Evolutionary conservation across 352 stramenopile species (phyloP).

Genomic region (Globisporangium sylvaticum): DNA sequence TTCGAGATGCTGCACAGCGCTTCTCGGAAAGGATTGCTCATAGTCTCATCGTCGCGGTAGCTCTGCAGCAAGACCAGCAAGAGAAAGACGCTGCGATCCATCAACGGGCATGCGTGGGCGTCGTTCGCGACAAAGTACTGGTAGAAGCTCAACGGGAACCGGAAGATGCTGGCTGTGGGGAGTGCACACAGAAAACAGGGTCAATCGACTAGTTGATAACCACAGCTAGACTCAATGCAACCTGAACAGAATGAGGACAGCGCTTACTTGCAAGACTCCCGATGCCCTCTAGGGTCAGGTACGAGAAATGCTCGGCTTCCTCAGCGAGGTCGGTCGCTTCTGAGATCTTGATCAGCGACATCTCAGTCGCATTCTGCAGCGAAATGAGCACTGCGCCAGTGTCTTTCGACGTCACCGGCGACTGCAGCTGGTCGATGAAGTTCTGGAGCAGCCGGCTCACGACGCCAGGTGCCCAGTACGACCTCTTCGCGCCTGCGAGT

Average conservation of each 20-base stretch:
- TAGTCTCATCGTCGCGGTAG: constrained; percentile 42
- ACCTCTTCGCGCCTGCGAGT: constrained; percentile 31
- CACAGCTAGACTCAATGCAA: neutral
- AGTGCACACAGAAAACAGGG: neutral
- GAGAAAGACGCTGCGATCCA: constrained; percentile 64
- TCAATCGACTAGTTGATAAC: neutral
- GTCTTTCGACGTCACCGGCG: constrained; percentile 27
- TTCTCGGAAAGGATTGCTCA: constrained; percentile 62
- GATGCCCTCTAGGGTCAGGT: constrained; percentile 65
- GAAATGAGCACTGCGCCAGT: constrained; percentile 33
- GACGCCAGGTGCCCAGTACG: constrained; percentile 42
- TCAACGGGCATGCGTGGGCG: constrained; percentile 46
- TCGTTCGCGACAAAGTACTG: constrained; percentile 63
- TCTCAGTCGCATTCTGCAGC: constrained; percentile 39
- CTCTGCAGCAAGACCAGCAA: constrained; percentile 68
- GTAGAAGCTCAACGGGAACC: constrained; percentile 58
- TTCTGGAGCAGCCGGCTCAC: constrained; percentile 63
- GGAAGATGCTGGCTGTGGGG: constrained; percentile 50
- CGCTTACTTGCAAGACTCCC: constrained; percentile 55
- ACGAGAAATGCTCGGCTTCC: constrained; percentile 62
- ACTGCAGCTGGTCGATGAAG: constrained; percentile 44
- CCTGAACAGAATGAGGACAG: neutral
- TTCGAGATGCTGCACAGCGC: constrained; percentile 44
- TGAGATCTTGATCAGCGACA: constrained; percentile 64
- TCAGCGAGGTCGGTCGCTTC: constrained; percentile 33